A percentile compares a stretch with the other conserved stretches of the same genome.
Evolutionary conservation across 208 protist species (phyloP).

Genomic region (Leishmania braziliensis): DNA sequence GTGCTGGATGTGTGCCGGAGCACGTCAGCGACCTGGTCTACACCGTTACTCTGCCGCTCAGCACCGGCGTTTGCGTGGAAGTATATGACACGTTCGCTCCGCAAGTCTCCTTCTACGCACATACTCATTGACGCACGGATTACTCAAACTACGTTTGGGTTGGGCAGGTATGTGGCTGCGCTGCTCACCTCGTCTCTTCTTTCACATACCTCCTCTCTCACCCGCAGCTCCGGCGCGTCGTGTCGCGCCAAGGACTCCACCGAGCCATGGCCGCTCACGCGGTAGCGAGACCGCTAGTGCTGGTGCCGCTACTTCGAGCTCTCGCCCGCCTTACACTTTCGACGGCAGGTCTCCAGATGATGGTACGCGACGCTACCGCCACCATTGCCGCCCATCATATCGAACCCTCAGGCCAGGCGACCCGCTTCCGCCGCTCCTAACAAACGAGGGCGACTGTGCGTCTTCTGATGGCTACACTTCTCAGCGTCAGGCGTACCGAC

Average conservation of each 20-base stretch:
- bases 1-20: neutral
- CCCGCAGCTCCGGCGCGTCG: conserved; percentile 9
- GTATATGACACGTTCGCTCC: too few relatives aligned
- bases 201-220: conserved; percentile 20
- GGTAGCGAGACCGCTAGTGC: neutral
- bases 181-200: conserved; percentile 6
- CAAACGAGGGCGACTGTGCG: neutral
- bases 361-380: neutral
- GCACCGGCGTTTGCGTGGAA: neutral
- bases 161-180: conserved; percentile 4
- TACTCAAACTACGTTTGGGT: neutral
- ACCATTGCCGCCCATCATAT: neutral
- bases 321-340: neutral
- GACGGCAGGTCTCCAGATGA: neutral
- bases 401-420: conserved; percentile 20
- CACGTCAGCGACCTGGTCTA: neutral
- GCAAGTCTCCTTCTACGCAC: neutral
- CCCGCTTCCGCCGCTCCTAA: conserved; percentile 12
- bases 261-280: neutral
- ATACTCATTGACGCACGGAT: neutral
- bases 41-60: too few relatives aligned
- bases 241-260: neutral
- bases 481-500: conserved; percentile 31
- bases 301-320: neutral
- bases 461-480: conserved; percentile 23